Base-by-base conservation (phyloP, 208 protist species). In the Leishmania tarentolae region DNA sequence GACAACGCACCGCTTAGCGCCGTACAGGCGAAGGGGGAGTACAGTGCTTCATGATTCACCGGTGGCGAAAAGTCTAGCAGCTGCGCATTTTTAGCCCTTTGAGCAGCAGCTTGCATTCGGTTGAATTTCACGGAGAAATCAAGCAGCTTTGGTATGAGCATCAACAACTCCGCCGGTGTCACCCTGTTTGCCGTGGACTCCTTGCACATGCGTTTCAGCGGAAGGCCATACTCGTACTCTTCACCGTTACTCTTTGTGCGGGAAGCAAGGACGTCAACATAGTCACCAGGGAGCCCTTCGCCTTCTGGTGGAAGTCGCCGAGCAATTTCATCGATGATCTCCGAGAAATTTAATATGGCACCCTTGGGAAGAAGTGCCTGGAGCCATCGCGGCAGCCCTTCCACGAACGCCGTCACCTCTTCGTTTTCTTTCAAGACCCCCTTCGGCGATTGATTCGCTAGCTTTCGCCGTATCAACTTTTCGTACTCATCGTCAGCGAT, bases 231-330 rank as follows among this genome's bases (percentile, higher is more conserved):
- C 24, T 73, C 69, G 1, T 31, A 28, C 37, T 73, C 19, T 52
- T 40, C 46, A 21, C 40, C 21, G n/a, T 73, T 28, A 0, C 13
- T 11, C 11, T 31, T 8, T 52, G 50, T 15, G 2, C 52, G n/a
- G 50, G 72, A 19, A 77, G 47, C 42, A 73, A 65, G n/a, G 81
- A 76, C 61, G 9, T 85, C 68, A 28, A 82, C 47, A 46, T 85
- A 85, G 65, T 85, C 82, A 5, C 71, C 52, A 3, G 57, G 28
- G 7, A 85, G 40, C 3, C 52, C 70, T n/a, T 86, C 82, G 11
- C 75, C 82, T 0, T n/a, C 42, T 37, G 78, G 72, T 11, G 82
- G 82, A 15, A 86, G 74, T 17, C 82, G 71, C n/a, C 78, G 77
- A 47, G 47, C 40, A 59, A 86, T 66, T 63, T 86, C 82, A 6